Evolutionary conservation across 768 basidiomycete genomes (phyloP).

Genomic region (Arthromyces matolae): DNA sequence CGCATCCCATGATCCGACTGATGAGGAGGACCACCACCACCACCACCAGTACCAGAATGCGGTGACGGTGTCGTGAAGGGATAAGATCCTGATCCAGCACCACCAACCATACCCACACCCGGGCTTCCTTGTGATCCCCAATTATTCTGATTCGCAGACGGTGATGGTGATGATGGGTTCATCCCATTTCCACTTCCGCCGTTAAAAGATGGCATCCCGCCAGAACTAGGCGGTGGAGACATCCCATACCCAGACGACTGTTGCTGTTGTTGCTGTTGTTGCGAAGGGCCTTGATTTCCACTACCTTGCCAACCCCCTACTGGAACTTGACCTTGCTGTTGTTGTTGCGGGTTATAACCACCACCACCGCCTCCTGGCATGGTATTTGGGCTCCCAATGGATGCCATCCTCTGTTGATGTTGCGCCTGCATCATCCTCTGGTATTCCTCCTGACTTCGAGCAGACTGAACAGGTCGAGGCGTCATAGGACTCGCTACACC

Average conservation of each 20-base stretch:
- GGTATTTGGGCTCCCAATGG: slow-evolving; percentile 33
- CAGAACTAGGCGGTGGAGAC: slow-evolving; percentile 40
- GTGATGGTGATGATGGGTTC: slow-evolving; percentile 28
- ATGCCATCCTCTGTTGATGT: slow-evolving; percentile 34
- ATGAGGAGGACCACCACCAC: slow-evolving; percentile 19
- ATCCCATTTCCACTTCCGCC: slow-evolving; percentile 13
- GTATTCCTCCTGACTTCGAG: slow-evolving; percentile 43
- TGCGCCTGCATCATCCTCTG: slow-evolving; percentile 51
- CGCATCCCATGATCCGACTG: slow-evolving; percentile 26
- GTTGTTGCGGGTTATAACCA: slow-evolving; percentile 26
- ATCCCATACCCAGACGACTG: slow-evolving; percentile 31
- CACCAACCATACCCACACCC: slow-evolving; percentile 21
- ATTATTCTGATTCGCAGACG: background rate
- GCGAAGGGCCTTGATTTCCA: slow-evolving; percentile 22
- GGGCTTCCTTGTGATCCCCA: slow-evolving; percentile 15
- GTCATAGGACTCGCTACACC: slow-evolving; percentile 49
- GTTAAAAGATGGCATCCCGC: slow-evolving; percentile 20
- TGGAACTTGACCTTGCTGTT: slow-evolving; percentile 4
- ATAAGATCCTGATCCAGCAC: slow-evolving; percentile 25
- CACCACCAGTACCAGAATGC: too few relatives aligned
- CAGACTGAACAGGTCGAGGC: background rate
- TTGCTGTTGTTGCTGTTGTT: slow-evolving; percentile 25
- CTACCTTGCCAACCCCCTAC: slow-evolving; percentile 12
- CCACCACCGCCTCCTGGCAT: too few relatives aligned
- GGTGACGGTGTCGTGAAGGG: slow-evolving; percentile 39